Conservation (phyloP, 768 basidiomycete species). For the Macrolepiota fuliginosa region DNA sequence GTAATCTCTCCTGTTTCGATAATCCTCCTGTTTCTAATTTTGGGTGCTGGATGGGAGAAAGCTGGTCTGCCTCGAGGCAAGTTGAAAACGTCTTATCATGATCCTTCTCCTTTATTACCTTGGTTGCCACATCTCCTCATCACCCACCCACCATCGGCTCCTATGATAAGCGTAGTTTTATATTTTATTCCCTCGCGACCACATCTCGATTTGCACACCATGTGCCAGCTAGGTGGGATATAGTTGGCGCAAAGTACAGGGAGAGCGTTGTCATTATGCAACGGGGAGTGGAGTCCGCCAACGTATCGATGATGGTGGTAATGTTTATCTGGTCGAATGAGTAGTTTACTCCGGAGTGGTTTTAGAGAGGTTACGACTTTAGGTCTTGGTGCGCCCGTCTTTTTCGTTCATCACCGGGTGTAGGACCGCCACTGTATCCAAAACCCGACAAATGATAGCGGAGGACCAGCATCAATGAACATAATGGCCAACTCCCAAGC, state of each 20-base stretch:
- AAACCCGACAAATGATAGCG: too few species aligned
- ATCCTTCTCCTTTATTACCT: not conserved
- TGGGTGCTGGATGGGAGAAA: not conserved
- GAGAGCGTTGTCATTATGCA: not conserved
- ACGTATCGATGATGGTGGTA: not conserved
- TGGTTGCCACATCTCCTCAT: not conserved
- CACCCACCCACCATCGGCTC: not conserved
- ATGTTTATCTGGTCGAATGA: not conserved
- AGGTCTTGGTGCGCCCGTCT: not conserved
- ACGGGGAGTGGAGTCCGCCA: too few species aligned
- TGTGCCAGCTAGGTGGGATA: not conserved
- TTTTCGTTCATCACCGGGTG: not conserved
- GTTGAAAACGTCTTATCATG: conserved; percentile 4
- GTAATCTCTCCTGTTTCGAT: too few species aligned
- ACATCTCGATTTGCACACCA: not conserved
- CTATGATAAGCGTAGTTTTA: not conserved
- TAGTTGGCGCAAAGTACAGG: not conserved
- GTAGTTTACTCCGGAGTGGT: not conserved
- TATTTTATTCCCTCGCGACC: not conserved
- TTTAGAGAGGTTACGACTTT: not conserved
- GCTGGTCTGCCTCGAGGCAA: not conserved
- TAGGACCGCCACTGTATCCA: not conserved
- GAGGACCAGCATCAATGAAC: too few species aligned
- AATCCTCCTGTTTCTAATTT: not conserved
- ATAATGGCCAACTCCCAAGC: too few species aligned